Percentiles rank a stretch among this genome's conserved stretches.
Evolutionary conservation across 495 filamentous ascomycete species (phyloP).

Genomic region (Lichenothelia convexa): DNA sequence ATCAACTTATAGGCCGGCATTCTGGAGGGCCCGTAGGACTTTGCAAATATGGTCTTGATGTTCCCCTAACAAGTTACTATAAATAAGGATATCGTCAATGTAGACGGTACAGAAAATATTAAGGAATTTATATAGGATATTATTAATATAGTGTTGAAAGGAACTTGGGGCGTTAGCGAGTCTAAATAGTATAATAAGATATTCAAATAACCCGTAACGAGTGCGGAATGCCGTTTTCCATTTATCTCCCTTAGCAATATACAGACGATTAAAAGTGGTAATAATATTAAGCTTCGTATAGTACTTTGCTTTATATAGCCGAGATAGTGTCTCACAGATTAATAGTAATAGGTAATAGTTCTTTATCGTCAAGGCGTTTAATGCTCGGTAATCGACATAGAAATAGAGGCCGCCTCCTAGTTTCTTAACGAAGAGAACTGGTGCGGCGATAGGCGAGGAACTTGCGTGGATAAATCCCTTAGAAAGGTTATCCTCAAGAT

Average conservation of each 20-base stretch:
- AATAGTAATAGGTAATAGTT: conserved; percentile 12
- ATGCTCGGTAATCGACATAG: conserved; percentile 14
- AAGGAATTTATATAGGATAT: conserved; percentile 11
- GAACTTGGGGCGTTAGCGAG: conserved; percentile 11
- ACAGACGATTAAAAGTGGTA: conserved; percentile 22
- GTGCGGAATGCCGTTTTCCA: conserved; percentile 22
- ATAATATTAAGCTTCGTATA: conserved; percentile 18
- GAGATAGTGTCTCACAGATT: conserved; percentile 10
- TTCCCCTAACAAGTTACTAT: conserved; percentile 3
- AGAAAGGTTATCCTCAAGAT: conserved; percentile 1
- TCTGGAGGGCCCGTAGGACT: conserved; percentile 5
- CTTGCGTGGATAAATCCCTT: conserved; percentile 14
- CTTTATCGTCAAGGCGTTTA: conserved; percentile 11
- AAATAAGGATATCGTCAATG: conserved; percentile 19
- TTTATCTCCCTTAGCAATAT: conserved; percentile 16
- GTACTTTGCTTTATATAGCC: conserved; percentile 7
- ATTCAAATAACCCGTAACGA: conserved; percentile 15
- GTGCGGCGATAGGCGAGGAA: conserved; percentile 3
- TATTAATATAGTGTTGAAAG: conserved; percentile 21
- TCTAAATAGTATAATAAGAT: conserved; percentile 12
- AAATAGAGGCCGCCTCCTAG: conserved; percentile 8
- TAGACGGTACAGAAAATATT: conserved; percentile 17
- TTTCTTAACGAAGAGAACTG: conserved; percentile 11
- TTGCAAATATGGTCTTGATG: conserved; percentile 3
- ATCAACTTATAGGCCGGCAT: conserved; percentile 11